Base-by-base conservation (phyloP, 257 asterid species). In the Paulownia fortunei region DNA sequence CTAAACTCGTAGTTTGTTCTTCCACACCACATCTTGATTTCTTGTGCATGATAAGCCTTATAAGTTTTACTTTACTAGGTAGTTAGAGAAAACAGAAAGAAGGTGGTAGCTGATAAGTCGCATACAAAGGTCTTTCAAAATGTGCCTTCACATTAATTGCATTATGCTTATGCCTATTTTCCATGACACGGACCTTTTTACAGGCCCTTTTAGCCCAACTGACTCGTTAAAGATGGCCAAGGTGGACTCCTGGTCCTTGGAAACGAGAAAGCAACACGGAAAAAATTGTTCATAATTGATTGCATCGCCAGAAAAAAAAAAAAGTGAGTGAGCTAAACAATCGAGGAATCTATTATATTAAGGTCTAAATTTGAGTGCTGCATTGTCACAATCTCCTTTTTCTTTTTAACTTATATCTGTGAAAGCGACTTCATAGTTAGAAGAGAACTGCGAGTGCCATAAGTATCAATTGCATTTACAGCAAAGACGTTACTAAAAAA, bases 41-140 rank as follows among this genome's bases (percentile, higher is more conserved):
- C 54, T 7, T 27, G 23, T 49, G 67, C 44, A n/a, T 6, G 16
- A 44, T 4, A 66, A 4, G 19, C 24, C 44, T 21, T 24, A 41
- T 8, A 69, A 56, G 73, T 65, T 21, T 19, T 23, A 37, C 47
- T 66, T 71, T 36, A 46, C 37, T 13, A 69, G 71, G 49, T 55
- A 82, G 63, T 70, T 62, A 16, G 4, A 72, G 59, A 72, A 80
- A 63, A 65, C n/a, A 8, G 44, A 64, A 56, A 36, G 56, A 26
- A 46, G 32, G 72, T 55, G 70, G 77, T 74, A 47, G 84, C 76
- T 82, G 64, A 80, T 44, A 49, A 49, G 84, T 78, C 89, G 66
- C 82, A 41, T 10, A 74, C 76, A 75, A 1, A 52, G 61, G 72
- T 39, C 78, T 27, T 26, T 10, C 36, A 59, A 82, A 72, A 46